Conservation (phyloP, 2,329 filamentous ascomycete species). For the Phymatotrichopsis omnivora region DNA sequence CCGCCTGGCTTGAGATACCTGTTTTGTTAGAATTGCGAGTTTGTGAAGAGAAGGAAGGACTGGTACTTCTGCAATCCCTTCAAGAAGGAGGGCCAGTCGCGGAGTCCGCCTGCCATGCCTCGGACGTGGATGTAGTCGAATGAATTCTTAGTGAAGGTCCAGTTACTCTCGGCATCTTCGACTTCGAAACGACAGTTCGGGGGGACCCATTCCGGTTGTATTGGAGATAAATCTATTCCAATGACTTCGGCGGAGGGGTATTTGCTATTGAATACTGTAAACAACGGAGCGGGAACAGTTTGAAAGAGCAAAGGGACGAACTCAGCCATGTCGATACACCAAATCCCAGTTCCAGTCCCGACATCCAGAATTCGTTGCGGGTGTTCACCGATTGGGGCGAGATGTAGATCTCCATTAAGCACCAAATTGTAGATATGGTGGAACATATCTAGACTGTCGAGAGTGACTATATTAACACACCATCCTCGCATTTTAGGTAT, state of each 20-base stretch:
- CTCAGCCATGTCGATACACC: slow-evolving; percentile 37
- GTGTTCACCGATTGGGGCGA: slow-evolving; percentile 37
- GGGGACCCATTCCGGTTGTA: slow-evolving; percentile 21
- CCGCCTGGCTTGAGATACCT: slow-evolving; percentile 36
- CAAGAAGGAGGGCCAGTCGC: not conserved
- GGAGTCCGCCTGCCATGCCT: not conserved
- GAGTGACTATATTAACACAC: not conserved
- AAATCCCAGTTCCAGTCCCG: slow-evolving; percentile 39
- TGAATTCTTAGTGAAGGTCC: slow-evolving; percentile 11
- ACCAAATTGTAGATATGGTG: slow-evolving; percentile 43
- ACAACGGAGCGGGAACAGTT: not conserved
- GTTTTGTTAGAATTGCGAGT: too few relatives aligned
- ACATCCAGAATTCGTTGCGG: slow-evolving; percentile 39
- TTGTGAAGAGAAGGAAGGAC: not conserved
- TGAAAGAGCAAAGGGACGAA: slow-evolving; percentile 1
- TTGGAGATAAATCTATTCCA: slow-evolving; percentile 20
- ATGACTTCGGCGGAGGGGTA: slow-evolving; percentile 12
- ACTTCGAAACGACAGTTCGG: slow-evolving; percentile 29
- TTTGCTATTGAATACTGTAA: slow-evolving; percentile 1
- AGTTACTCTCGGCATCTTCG: slow-evolving; percentile 27
- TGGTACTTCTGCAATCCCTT: not conserved
- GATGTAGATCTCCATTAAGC: slow-evolving; percentile 33
- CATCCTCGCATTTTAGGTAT: not conserved
- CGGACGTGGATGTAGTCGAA: slow-evolving; percentile 15
- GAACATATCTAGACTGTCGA: slow-evolving; percentile 21